Base-by-base conservation (phyloP, 495 filamentous ascomycete genomes). In the Annulohypoxylon nitens region DNA sequence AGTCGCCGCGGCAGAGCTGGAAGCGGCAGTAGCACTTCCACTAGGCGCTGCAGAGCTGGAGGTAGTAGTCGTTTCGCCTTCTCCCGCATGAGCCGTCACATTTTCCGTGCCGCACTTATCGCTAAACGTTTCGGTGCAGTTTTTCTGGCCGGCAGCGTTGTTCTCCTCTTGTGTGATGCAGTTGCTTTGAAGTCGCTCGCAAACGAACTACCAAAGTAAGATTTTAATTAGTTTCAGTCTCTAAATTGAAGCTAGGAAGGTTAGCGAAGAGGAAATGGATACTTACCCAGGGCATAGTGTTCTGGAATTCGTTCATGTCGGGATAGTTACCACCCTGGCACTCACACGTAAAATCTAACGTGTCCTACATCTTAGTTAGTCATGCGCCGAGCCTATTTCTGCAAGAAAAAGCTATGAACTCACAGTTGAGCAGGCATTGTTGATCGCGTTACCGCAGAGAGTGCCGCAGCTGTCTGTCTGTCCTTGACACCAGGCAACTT, bases 401-500 rank as follows among this genome's bases (percentile, higher is more conserved):
- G 20, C 20, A 1, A 48, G 25, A 10, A n/a, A 34, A 3, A 9
- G 12, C 62, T 8, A 41, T 34, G 48, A 51, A 79, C 80, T 54
- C 59, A 82, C 81, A 9, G 65, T 36, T n/a, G 72, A 65, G 51
- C 81, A 83, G 53, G 16, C 41, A 69, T 83, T 83, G 45, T 25
- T 16, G 11, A 68, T 36, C 37, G 51, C 64, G 2, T 59, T 50
- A 37, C 74, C 76, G 67, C 81, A 83, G 57, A 83, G 50, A 18
- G 78, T 80, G 18, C 55, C 59, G 72, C 81, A 83, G 45, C 73
- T 79, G 37, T 79, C 75, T 37, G 61, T 48, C 61, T 83, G 64
- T 57, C 67, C 78, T 39, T 60, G 20, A 57, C 81, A 83, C 81
- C 81, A 83, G 55, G 72, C 50, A 33, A 78, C 81, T 83, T 61